A percentile compares a stretch with the other conserved stretches of the same genome.
Conservation (phyloP, 371 early-diverging fungal genomes). For the Apophysomyces elegans region DNA sequence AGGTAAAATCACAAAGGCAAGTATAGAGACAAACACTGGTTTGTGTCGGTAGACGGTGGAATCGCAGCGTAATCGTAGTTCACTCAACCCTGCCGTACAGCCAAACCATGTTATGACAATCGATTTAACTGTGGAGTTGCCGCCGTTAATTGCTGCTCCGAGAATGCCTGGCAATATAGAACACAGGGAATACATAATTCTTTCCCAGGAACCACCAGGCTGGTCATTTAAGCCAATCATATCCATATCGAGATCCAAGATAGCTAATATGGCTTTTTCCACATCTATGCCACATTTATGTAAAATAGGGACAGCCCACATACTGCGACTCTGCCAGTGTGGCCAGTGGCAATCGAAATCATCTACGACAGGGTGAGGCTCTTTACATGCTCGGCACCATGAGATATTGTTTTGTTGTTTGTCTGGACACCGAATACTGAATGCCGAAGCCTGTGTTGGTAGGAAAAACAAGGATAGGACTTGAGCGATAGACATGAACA, state of each 20-base stretch:
- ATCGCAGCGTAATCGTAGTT: background rate
- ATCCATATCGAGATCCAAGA: background rate
- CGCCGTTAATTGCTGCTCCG: background rate
- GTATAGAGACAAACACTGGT: background rate
- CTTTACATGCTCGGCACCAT: background rate
- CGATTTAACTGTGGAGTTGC: background rate
- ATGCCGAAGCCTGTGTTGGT: background rate
- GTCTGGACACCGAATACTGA: background rate
- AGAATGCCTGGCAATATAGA: background rate
- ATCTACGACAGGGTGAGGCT: background rate
- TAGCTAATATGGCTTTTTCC: background rate
- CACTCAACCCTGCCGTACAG: constrained; percentile 1
- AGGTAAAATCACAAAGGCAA: background rate
- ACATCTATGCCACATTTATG: background rate
- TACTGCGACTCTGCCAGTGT: background rate
- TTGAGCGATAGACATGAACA: background rate
- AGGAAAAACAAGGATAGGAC: background rate
- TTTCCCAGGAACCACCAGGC: constrained; percentile 2
- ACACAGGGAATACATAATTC: background rate
- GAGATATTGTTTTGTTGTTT: background rate
- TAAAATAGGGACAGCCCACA: constrained; percentile 3
- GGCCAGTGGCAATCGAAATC: background rate
- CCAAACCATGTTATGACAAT: constrained; percentile 4
- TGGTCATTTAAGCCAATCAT: background rate
- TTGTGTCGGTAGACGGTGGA: background rate